Evolutionary conservation across 208 protist species (phyloP).

Genomic region (Leishmania arabica): DNA sequence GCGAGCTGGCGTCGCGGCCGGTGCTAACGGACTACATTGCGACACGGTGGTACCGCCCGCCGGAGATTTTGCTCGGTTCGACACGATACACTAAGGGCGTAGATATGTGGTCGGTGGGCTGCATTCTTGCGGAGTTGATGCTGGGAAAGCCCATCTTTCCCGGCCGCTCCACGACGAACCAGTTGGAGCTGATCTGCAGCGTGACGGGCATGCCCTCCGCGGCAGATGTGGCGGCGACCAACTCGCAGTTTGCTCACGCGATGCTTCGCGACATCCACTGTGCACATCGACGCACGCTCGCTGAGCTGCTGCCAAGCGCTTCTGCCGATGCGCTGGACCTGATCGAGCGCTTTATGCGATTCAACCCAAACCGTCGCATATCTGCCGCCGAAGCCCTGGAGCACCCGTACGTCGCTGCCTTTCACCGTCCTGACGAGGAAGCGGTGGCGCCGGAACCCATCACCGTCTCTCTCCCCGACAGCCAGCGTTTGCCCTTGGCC

Average conservation of each 20-base stretch:
- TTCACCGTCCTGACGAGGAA: constrained; percentile 92
- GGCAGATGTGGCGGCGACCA: constrained; percentile 93
- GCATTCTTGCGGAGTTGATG: constrained; percentile 97
- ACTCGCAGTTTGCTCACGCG: constrained; percentile 94
- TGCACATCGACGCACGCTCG: constrained; percentile 64
- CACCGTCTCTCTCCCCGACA: constrained; percentile 93
- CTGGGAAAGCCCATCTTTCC: constrained; percentile 95
- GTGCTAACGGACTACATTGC: constrained; percentile 96
- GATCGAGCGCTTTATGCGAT: constrained; percentile 93
- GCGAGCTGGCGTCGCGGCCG: constrained; percentile 83
- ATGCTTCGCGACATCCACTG: constrained; percentile 92
- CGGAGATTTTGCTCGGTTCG: constrained; percentile 97
- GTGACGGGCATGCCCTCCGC: constrained; percentile 87
- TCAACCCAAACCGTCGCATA: constrained; percentile 96
- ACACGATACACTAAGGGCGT: constrained; percentile 96
- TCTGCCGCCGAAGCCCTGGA: constrained; percentile 93
- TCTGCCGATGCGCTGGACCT: constrained; percentile 94
- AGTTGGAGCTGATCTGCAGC: constrained; percentile 96
- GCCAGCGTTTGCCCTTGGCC: constrained; percentile 93
- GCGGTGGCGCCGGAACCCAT: constrained; percentile 75
- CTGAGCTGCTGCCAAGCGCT: constrained; percentile 92
- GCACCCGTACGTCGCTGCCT: constrained; percentile 94
- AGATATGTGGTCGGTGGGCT: constrained; percentile 99
- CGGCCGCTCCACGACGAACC: constrained; percentile 96
- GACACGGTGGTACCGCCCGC: constrained; percentile 98